Evolutionary conservation across 805 yeast species (phyloP), one percentile per base, ranked within the genome.

Genomic region (Ogataea corticis): DNA sequence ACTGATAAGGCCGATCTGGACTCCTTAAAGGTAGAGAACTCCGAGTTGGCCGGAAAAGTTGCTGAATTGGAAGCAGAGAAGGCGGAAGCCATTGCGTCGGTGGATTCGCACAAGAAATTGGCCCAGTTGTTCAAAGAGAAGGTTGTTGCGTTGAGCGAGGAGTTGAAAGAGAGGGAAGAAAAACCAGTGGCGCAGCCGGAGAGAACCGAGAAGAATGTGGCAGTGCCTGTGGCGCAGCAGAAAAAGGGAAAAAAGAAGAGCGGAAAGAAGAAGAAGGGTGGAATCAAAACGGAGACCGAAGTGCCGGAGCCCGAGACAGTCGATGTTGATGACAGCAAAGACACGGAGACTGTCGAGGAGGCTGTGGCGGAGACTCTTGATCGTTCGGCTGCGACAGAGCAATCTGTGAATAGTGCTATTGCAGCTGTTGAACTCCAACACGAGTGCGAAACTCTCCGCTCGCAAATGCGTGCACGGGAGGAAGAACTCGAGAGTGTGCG

Each of bases 401-500:
- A 31, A 10, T 46, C 39, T 9, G 4, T 38, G 30, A 27, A 31
- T 13, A 49, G 52, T 9, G 51, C 52, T n/a, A n/a, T n/a, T 9
- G 61, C 56, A 7, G 21, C 49, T 2, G 56, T 62, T 15, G 66
- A 58, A 39, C 48, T 61, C 6, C 50, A 57, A 32, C 64, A 61
- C 42, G 46, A 56, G 18, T 51, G 54, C 16, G 62, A 54, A 23
- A 17, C 31, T 10, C 21, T 57, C 42, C 49, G 35, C 25, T 9
- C 25, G 25, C 25, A 21, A 21, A 5, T 6, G 25, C 25, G 25
- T 6, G 25, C 25, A 6, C 25, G 25, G 9, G 25, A 5, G 25
- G 86, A 80, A 44, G 96, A 90, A 57, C 67, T 89, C 14, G 89
- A 81, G 38, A 75, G 72, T 42, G 71, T 86, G 41, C 78, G 82